Conservation (phyloP, 176 grass and related monocot genomes). For the Juncus effusus region DNA sequence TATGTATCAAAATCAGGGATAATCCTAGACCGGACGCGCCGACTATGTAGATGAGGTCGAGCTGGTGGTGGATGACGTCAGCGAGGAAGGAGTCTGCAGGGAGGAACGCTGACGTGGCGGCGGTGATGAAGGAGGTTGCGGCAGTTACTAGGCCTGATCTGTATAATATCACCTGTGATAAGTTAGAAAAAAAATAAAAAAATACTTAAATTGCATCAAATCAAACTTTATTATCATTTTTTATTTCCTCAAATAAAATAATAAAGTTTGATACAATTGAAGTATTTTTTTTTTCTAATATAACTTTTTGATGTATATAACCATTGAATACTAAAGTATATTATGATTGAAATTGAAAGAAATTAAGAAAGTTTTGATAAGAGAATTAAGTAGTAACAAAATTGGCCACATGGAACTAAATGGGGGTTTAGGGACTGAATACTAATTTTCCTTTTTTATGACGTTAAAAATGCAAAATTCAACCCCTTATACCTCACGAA, state of each 20-base stretch:
- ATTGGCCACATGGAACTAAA: neutral
- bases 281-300: no score
- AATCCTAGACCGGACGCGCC: constrained; percentile 65
- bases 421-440: no score
- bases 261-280: no score
- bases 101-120: constrained; percentile 52
- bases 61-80: constrained; percentile 34
- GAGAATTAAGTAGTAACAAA: neutral
- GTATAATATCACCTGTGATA: constrained; percentile 61
- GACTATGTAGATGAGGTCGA: constrained; percentile 47
- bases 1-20: constrained; percentile 77
- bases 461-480: constrained; percentile 1
- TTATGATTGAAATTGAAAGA: no score
- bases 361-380: no score
- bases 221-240: neutral
- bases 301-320: no score
- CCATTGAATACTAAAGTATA: no score
- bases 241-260: neutral
- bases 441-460: neutral
- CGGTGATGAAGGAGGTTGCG: constrained; percentile 48
- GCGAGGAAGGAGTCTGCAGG: constrained; percentile 45
- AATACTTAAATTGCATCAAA: neutral
- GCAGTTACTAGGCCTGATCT: constrained; percentile 66
- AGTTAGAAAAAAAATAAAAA: constrained; percentile 7
- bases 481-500: constrained; percentile 43